Base-by-base conservation (phyloP, 2,329 filamentous ascomycete species). In the Metarhizium album region DNA sequence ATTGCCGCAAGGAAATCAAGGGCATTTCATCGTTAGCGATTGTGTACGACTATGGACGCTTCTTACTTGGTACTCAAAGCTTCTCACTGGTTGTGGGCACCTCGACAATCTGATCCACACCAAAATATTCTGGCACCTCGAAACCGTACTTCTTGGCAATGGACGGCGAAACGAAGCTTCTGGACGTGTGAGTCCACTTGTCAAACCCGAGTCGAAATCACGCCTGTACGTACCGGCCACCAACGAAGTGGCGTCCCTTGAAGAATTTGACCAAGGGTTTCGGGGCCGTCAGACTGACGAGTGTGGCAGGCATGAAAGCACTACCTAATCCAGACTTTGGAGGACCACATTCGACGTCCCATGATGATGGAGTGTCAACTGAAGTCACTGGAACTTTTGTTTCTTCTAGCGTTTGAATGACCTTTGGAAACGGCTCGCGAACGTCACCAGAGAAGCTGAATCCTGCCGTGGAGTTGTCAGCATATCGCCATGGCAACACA, bases 401-500 rank as follows among this genome's bases (percentile, higher is more conserved):
- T 42, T 83, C 75, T 58, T 89, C 80, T 37, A 98, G 74, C 7
- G 86, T 82, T 54, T 78, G 73, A 59, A 98, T 94, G 14, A 96
- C 86, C 0, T 76, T 75, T 1, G 84, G 83, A 63, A 97, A 98
- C 1, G 93, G 93, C 57, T 95, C 88, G n/a, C 93, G 83, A 49
- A 98, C 84, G 57, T 93, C 84, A 6, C 90, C 91, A 2, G 83
- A 84, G 71, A 98, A 98, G 54, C 86, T 93, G 72, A 98, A 98
- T 7, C 88, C 85, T 86, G 35, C 24, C 53, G 61, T 42, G 61
- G 40, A 24, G 3, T 11, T 23, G 22, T 43, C 18, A 43, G 40
- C 50, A 33, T 14, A 45, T 14, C 27, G 22, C n/a, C 7, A 18
- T 23, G 33, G 2, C 18, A 2, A 22, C 13, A 42, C 31, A 48